A percentile compares a stretch with the other conserved stretches of the same genome.
These are phyloP conservation scores for Mycena olivaceomarginata DNA, from an alignment of 768 basidiomycete species.

Conservation along the genomic window DNA sequence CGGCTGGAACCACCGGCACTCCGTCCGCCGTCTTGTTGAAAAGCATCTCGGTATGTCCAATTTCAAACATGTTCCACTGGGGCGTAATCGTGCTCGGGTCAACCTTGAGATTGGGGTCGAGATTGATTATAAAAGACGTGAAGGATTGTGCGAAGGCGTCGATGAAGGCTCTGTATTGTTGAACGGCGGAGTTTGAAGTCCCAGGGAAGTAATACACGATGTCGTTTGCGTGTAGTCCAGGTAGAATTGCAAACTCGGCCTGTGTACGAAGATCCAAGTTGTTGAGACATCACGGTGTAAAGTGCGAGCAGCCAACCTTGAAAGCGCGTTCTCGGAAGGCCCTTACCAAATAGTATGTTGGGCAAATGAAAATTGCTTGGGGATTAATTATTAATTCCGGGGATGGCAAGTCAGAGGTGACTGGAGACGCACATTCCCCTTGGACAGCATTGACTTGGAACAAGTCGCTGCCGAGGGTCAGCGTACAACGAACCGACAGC, in stretches of 20 bases:
- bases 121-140: slow-evolving; percentile 36
- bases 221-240: slow-evolving; percentile 50
- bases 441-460: slow-evolving; percentile 49
- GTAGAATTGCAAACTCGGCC: slow-evolving; percentile 55
- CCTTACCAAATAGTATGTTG: slow-evolving; percentile 54
- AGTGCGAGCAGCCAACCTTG: slow-evolving; percentile 49
- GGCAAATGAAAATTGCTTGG: slow-evolving; percentile 60
- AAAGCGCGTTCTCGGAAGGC: slow-evolving; percentile 54
- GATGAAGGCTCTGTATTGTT: slow-evolving; percentile 32
- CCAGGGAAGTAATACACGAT: slow-evolving; percentile 52
- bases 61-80: slow-evolving; percentile 14
- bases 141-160: slow-evolving; percentile 41
- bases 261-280: neutral
- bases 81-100: slow-evolving; percentile 38
- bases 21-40: slow-evolving; percentile 32
- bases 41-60: slow-evolving; percentile 35
- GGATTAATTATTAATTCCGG: neutral
- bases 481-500: slow-evolving; percentile 42
- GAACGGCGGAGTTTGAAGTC: slow-evolving; percentile 18
- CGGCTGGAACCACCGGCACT: slow-evolving; percentile 26
- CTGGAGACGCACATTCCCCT: slow-evolving; percentile 50
- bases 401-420: neutral
- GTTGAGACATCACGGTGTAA: too few relatives aligned
- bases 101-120: slow-evolving; percentile 36
- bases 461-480: slow-evolving; percentile 36